Base-by-base conservation (phyloP, 345 rosid genomes). In the Passiflora organensis region DNA sequence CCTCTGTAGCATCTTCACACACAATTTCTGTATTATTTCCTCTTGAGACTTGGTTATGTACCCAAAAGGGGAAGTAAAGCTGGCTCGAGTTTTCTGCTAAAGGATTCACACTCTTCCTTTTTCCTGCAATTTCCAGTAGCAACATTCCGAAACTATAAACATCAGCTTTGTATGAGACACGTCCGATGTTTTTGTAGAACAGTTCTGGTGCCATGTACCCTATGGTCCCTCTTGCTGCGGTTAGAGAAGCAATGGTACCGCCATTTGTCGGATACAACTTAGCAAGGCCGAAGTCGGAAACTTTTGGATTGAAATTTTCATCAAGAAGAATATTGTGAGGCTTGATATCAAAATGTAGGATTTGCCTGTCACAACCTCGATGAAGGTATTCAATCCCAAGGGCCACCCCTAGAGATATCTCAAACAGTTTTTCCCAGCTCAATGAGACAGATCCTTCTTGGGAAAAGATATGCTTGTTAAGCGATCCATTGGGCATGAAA, bases 241-340 rank as follows among this genome's bases (percentile, higher is more conserved):
- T 48, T 1, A 48, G 52, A 48, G 52, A 48, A 21, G 0, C n/a
- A 22, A 22, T 5, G 0, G 32, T 48, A 13, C 22, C n/a, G n/a
- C n/a, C 34, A 2, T 23, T 48, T 48, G 34, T 2, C 5, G 34
- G 32, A 13, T n/a, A 48, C 34, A 48, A 48, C 16, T 15, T 49
- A 23, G 52, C 52, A 48, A 23, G 52, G 1, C 52, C 52, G 1
- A 48, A 48, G 34, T 48, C 52, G 8, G 52, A 48, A 48, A 48
- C 32, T 23, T 48, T 48, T 13, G 52, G 32, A 23, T 2, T 6
- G 34, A 48, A 48, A 6, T 48, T 6, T 23, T 48, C 34, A 23
- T 48, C 34, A 14, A 48, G 52, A 1, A 48, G 52, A 48, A 48
- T 50, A 2, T 50, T 50, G 38, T 50, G 53, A 13, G 53, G 53